Base-by-base conservation (phyloP, 768 basidiomycete genomes). In the Rhizopogon roseolus region DNA sequence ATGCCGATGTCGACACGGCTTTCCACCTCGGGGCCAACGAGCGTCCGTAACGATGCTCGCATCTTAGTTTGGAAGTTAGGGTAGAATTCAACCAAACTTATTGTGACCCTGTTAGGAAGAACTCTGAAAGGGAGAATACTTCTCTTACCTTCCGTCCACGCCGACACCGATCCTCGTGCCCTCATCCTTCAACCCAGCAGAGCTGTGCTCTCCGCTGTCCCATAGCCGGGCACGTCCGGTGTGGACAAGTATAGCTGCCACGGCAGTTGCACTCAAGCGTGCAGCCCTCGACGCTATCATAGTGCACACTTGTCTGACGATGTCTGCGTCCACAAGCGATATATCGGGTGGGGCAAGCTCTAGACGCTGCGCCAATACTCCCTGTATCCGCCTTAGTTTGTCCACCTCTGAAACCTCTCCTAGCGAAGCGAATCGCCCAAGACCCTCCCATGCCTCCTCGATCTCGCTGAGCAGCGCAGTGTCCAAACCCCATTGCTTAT, bases 401-500 rank as follows among this genome's bases (percentile, higher is more conserved):
- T 60, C 61, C 46, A 50, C 57, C 41, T 58, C 51, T 11, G 54
- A 57, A 40, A 36, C 16, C 17, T 45, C 37, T 52, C 54, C 49
- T 67, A 59, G 36, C 61, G 73, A 29, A 56, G 59, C 43, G 53
- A 63, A 57, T 55, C 72, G 34, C 57, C 71, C 69, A 9, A 69
- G 62, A 9, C 77, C 78, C 52, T 78, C 76, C 88, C 88, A 91
- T 16, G 88, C 86, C 50, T 77, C 81, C 67, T 93, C 92, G 42
- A 94, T 76, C 37, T 81, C 82, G 45, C 90, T 93, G 77, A 97
- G 82, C 54, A 95, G 77, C n/a, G 93, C 91, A 0, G 95, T 91
- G 71, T 99, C 97, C 54, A 98, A 73, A 1, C 94, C 97, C 72
- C 96, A 99, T 62, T 97, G 96, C 22, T 78, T 81, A 73, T 99